These are phyloP conservation scores for Rhamnella rubrinervis DNA, from an alignment of 331 rosid species.

Conservation along the genomic window DNA sequence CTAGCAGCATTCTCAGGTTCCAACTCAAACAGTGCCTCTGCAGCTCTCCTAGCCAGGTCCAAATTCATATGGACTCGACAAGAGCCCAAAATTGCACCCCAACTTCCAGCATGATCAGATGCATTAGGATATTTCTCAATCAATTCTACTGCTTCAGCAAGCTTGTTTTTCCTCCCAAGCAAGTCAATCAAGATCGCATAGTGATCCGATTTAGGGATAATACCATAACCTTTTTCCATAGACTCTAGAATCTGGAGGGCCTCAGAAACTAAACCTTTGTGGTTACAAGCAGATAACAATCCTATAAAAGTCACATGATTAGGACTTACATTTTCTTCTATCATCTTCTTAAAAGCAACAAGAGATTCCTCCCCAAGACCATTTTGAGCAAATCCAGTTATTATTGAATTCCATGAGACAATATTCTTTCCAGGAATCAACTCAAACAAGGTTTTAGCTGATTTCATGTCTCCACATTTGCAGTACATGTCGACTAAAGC, in stretches of 20 bases:
- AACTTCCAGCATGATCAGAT: slow-evolving; percentile 42
- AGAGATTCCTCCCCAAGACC: slow-evolving; percentile 47
- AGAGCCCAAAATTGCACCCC: slow-evolving; percentile 67
- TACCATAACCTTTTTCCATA: slow-evolving; percentile 45
- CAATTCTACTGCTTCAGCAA: slow-evolving; percentile 47
- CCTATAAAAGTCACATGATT: slow-evolving; percentile 62
- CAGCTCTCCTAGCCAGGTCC: slow-evolving; percentile 53
- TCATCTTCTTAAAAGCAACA: slow-evolving; percentile 46
- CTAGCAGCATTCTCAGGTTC: slow-evolving; percentile 63
- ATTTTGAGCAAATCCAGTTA: slow-evolving; percentile 56
- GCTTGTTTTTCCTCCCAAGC: slow-evolving; percentile 62
- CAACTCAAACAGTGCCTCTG: slow-evolving; percentile 51
- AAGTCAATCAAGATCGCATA: slow-evolving; percentile 58
- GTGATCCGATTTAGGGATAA: slow-evolving; percentile 50
- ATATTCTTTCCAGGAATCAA: slow-evolving; percentile 36
- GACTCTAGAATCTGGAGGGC: slow-evolving; percentile 43
- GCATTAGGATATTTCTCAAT: slow-evolving; percentile 38
- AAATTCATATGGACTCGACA: slow-evolving; percentile 53
- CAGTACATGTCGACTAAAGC: slow-evolving; percentile 61
- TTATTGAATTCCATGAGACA: slow-evolving; percentile 55
- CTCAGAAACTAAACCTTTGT: slow-evolving; percentile 51
- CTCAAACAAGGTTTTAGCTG: slow-evolving; percentile 51
- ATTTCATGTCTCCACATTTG: slow-evolving; percentile 55
- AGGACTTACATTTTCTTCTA: slow-evolving; percentile 49
- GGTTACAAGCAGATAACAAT: slow-evolving; percentile 55